Conservation (phyloP, 768 basidiomycete species). For the Termitomyces sp. region DNA sequence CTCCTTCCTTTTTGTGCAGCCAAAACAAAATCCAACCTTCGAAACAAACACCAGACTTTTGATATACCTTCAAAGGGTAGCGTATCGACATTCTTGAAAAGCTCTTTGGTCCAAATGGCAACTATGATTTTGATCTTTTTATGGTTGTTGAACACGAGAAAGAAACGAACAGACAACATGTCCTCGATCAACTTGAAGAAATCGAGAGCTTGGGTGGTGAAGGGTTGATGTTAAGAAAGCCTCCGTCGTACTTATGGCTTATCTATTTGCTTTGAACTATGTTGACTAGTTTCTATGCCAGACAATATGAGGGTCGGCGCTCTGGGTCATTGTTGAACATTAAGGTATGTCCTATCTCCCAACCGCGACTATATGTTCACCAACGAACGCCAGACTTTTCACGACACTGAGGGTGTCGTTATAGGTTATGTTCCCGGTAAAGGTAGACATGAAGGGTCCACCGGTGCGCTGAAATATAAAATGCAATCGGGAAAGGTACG, state of each 20-base stretch:
- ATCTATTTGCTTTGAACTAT: background rate
- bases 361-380: background rate
- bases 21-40: background rate
- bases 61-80: constrained; percentile 49
- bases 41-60: constrained; percentile 41
- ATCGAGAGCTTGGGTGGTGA: constrained; percentile 54
- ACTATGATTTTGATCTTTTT: constrained; percentile 39
- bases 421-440: constrained; percentile 55
- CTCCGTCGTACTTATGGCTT: constrained; percentile 39
- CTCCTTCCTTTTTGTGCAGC: constrained; percentile 7
- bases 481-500: constrained; percentile 61
- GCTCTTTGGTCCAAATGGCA: constrained; percentile 45
- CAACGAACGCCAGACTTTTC: constrained; percentile 39
- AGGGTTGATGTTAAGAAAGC: constrained; percentile 54
- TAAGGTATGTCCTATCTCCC: constrained; percentile 31
- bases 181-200: constrained; percentile 51
- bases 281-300: constrained; percentile 15
- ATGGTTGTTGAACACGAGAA: constrained; percentile 46
- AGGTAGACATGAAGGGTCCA: constrained; percentile 46
- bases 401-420: constrained; percentile 58
- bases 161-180: constrained; percentile 45
- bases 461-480: constrained; percentile 51
- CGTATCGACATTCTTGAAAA: constrained; percentile 41
- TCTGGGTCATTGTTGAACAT: constrained; percentile 51
- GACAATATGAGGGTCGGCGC: constrained; percentile 47